phyloP scores from a whole-genome alignment of 768 basidiomycete species.

The Pulveroboletus sp. region DNA sequence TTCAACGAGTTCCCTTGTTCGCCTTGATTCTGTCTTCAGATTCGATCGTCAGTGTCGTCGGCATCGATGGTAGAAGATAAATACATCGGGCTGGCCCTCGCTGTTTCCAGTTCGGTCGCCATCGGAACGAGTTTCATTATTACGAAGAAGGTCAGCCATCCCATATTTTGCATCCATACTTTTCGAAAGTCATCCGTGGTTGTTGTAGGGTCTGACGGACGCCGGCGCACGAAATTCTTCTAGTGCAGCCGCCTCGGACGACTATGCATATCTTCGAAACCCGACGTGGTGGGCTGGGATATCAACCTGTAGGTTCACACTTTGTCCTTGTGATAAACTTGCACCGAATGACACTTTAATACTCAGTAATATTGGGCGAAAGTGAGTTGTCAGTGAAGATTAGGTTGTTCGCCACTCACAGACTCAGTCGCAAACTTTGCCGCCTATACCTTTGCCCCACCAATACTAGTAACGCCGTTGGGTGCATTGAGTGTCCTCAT shows the following conservation, averaged over 20 bases:
- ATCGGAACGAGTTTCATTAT: constrained; percentile 98
- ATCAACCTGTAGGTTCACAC: constrained; percentile 65
- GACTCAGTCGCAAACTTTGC: constrained; percentile 80
- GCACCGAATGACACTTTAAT: constrained; percentile 2
- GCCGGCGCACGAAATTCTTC: constrained; percentile 57
- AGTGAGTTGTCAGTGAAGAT: constrained; percentile 40
- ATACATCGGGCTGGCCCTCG: constrained; percentile 89
- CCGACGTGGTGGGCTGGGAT: constrained; percentile 99
- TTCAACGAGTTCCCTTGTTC: constrained; percentile 6
- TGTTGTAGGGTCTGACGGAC: constrained; percentile 78
- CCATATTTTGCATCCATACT: background rate
- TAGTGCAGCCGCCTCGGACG: constrained; percentile 66
- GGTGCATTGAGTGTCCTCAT: constrained; percentile 95
- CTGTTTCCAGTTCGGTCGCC: constrained; percentile 75
- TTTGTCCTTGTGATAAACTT: background rate
- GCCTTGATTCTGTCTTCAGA: background rate
- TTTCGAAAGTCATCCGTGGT: constrained; percentile 9
- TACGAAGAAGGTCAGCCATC: constrained; percentile 83
- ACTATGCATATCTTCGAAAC: constrained; percentile 81
- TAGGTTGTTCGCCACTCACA: constrained; percentile 1
- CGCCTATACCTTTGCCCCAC: constrained; percentile 95
- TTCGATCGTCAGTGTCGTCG: background rate
- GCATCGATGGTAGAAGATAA: constrained; percentile 80
- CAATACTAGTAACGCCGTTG: constrained; percentile 97
- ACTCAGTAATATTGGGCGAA: constrained; percentile 90